Percentiles rank a stretch among this genome's conserved stretches.
phyloP scores from a whole-genome alignment of 352 stramenopile genomes.

The Globisporangium paddicum region DNA sequence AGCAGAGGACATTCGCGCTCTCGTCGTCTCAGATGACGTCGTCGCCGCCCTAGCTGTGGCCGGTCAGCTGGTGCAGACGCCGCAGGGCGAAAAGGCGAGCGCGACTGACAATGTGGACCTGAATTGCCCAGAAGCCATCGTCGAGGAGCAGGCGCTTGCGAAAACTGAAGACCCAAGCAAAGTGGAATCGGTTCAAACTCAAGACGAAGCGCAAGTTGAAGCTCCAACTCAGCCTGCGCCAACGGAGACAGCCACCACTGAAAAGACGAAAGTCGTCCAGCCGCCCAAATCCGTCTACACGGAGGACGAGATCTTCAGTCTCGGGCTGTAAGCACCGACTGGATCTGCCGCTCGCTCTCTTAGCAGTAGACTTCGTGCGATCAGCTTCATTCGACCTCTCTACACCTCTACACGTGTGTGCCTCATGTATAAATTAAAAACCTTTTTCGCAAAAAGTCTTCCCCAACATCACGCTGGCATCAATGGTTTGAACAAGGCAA shows the following conservation, averaged over 20 bases:
- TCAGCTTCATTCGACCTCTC: not conserved
- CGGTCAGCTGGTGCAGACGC: slow-evolving; percentile 12
- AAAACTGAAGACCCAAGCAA: slow-evolving; percentile 15
- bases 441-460: not conserved
- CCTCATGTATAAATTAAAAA: slow-evolving; percentile 2
- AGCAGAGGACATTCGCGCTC: slow-evolving; percentile 8
- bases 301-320: slow-evolving; percentile 80
- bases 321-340: slow-evolving; percentile 43
- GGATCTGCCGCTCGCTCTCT: not conserved
- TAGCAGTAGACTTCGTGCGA: not conserved
- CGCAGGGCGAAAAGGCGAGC: slow-evolving; percentile 8
- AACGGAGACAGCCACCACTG: not conserved
- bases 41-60: slow-evolving; percentile 13
- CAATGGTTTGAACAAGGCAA: not conserved
- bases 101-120: slow-evolving; percentile 13
- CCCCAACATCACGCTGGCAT: not conserved
- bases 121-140: slow-evolving; percentile 37
- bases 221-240: not conserved
- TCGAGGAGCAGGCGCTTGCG: slow-evolving; percentile 31
- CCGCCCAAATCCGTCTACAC: slow-evolving; percentile 12
- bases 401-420: not conserved
- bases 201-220: not conserved
- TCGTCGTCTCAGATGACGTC: slow-evolving; percentile 12
- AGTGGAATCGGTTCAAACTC: not conserved
- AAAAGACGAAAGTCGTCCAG: slow-evolving; percentile 6